Evolutionary conservation across 2,329 filamentous ascomycete genomes (phyloP), one percentile per base, ranked within the genome.

Genomic region (Nannizziopsis barbatae): DNA sequence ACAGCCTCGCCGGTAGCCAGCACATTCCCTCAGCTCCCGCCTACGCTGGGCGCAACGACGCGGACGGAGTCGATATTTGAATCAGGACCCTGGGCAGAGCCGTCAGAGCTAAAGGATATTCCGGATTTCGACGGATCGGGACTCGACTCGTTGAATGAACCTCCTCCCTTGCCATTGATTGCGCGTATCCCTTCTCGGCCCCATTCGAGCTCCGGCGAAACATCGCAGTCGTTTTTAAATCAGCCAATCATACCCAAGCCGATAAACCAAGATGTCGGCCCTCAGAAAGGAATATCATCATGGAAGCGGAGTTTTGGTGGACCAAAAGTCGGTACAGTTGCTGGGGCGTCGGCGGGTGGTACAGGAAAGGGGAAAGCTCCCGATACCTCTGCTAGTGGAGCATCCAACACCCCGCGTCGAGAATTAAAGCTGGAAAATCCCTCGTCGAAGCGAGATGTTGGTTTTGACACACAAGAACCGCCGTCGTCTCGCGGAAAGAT

Each of bases 401-500:
- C 27, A 4, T 7, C 45, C 12, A 33, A 6, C 18, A 5, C 35
- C 18, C 37, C 27, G 27, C 22, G 41, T 35, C 45, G 45, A 40
- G 52, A 53, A 18, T 32, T 33, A 11, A 53, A 51, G 32, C 30
- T n/a, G 4, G 63, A 65, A 32, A 32, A 20, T 42, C 22, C 27
- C 2, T 27, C 42, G 17, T 35, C 42, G n/a, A 40, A 41, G n/a
- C 42, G 46, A 18, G 41, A 46, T 5, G 41, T 38, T 18, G 35
- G 41, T n/a, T 44, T 42, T 30, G 46, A 49, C 14, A 15, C 11
- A n/a, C 20, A 15, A 5, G 46, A 49, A 22, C 33, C 32, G 15
- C n/a, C 39, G 55, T 57, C 30, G 49, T 56, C 7, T 49, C 54
- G 30, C 58, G 66, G 66, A 27, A 77, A 75, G 57, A 71, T 73